Base-by-base conservation (phyloP, 2,329 filamentous ascomycete genomes). In the Ascosphaera acerosa region DNA sequence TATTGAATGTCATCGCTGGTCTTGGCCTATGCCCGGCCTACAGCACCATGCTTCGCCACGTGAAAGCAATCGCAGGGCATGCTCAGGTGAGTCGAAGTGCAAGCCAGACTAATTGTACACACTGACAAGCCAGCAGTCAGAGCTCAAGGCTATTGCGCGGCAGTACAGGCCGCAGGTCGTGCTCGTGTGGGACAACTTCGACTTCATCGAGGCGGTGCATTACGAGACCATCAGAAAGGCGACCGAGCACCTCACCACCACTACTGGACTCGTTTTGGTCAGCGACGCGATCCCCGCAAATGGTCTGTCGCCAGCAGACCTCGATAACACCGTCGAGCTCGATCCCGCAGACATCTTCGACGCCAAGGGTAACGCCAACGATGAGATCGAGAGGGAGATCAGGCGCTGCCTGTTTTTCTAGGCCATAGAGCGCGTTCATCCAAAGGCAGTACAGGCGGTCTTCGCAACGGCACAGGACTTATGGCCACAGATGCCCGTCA, bases 381-480 rank as follows among this genome's bases (percentile, higher is more conserved):
- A 33, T 29, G 23, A 29, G 4, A 33, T 33, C 10, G 25, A 15
- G 6, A 23, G 30, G 12, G 15, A 33, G 14, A 15, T 16, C 7
- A 25, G 16, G 15, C 6, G 18, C 6, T 30, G 30, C 22, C 22
- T 16, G 18, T 29, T 33, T 10, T 14, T 15, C 14, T n/a, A 33
- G 16, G 23, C 25, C 6, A 33, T 33, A 10, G 10, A 18, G 3
- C 30, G 18, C 18, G 22, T 18, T 12, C 32, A 33, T 30, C 15
- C n/a, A 3, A 16, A 27, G 10, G 32, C 32, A 17, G 25, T 33
- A 6, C 14, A 33, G 9, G 16, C 10, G 17, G 15, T 33, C 3
- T 33, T 33, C n/a, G 5, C 15, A 7, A 5, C 12, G 4, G 10
- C 18, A 9, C 25, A 18, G 5, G 4, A 17, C 4, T 12, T 4